Percentiles rank a stretch among this genome's conserved stretches.
Evolutionary conservation across 257 asterid species (phyloP).

Genomic region (Solanum ossicruentum): DNA sequence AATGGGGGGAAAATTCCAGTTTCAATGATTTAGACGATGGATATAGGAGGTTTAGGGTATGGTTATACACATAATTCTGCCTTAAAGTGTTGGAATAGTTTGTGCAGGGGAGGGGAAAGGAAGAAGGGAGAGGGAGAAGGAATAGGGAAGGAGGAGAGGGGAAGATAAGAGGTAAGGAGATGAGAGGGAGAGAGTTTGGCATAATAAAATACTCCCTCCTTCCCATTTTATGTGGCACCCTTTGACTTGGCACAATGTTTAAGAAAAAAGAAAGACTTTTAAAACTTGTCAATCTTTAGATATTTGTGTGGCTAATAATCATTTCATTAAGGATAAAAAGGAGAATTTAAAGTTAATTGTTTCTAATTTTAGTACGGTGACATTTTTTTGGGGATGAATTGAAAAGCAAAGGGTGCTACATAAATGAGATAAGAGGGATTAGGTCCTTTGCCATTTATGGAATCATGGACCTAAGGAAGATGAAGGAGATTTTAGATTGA

Average conservation of each 20-base stretch:
- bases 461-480: not conserved
- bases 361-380: too few relatives aligned
- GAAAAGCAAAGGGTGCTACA: too few relatives aligned
- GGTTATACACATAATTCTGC: not conserved
- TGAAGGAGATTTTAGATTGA: not conserved
- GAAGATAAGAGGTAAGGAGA: not conserved
- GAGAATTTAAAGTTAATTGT: too few relatives aligned
- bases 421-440: too few relatives aligned
- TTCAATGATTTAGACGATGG: not conserved
- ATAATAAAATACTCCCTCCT: too few relatives aligned
- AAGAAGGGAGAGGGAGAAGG: not conserved
- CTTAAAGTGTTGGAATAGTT: not conserved
- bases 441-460: not conserved
- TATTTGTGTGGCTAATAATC: too few relatives aligned
- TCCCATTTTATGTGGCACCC: too few relatives aligned
- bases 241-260: too few relatives aligned
- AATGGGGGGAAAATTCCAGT: not conserved
- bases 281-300: too few relatives aligned
- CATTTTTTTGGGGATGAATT: too few relatives aligned
- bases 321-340: too few relatives aligned
- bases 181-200: not conserved
- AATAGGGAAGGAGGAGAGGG: not conserved
- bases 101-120: not conserved
- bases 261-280: too few relatives aligned
- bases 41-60: not conserved